These are phyloP conservation scores for Groenewaldozyma salmanticensis DNA, from an alignment of 805 yeast genomes.

Conservation along the genomic window DNA sequence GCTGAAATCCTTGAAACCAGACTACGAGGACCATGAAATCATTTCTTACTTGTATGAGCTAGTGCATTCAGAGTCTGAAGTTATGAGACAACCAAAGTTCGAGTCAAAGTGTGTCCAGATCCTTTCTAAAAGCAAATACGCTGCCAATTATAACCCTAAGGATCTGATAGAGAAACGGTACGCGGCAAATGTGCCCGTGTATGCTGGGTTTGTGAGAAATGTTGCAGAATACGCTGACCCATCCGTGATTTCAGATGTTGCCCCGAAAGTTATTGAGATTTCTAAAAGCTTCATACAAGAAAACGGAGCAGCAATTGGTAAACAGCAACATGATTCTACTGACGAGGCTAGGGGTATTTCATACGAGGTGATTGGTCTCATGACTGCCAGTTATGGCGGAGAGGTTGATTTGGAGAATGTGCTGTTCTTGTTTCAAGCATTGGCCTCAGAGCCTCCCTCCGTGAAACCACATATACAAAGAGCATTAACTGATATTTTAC, in stretches of 20 bases:
- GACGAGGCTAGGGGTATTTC: constrained; percentile 22
- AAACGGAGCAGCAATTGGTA: constrained; percentile 16
- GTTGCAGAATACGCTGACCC: constrained; percentile 32
- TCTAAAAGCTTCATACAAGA: constrained; percentile 18
- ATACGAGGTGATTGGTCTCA: neutral
- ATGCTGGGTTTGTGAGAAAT: constrained; percentile 48
- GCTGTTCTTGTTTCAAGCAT: constrained; percentile 45
- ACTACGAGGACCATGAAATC: neutral
- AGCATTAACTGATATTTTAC: constrained; percentile 50
- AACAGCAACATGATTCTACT: neutral
- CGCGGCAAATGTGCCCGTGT: neutral
- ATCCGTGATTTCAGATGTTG: constrained; percentile 12
- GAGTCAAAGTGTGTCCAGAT: constrained; percentile 48
- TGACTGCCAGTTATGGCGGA: constrained; percentile 9
- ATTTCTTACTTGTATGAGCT: too few relatives aligned
- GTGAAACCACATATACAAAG: constrained; percentile 63
- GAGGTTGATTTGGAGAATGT: constrained; percentile 32
- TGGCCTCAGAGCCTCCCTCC: constrained; percentile 54
- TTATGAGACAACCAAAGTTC: constrained; percentile 29
- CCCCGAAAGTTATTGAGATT: constrained; percentile 10
- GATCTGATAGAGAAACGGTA: constrained; percentile 29
- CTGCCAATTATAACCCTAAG: constrained; percentile 38
- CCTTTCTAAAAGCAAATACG: constrained; percentile 43
- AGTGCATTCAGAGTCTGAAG: neutral
- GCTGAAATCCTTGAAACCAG: neutral